Percentiles rank a stretch among this genome's conserved stretches.
phyloP scores from a whole-genome alignment of 768 basidiomycete genomes.

The Pisolithus sp. region DNA sequence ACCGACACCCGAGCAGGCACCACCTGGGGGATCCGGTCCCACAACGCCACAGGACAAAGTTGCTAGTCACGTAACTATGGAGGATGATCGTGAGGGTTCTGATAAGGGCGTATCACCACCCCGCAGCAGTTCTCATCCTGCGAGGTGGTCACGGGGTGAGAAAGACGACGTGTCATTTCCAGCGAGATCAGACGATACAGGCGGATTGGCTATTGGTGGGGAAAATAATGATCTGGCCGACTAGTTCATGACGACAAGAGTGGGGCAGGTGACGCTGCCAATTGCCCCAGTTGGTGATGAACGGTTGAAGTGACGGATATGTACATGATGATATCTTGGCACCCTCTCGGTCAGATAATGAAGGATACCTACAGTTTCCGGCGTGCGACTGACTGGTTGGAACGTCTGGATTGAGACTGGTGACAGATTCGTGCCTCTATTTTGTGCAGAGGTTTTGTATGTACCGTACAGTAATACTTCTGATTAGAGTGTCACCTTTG shows the following conservation, averaged over 20 bases:
- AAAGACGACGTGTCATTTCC: slow-evolving; percentile 3
- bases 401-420: not conserved
- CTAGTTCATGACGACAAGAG: not conserved
- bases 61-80: slow-evolving; percentile 10
- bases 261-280: not conserved
- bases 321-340: not conserved
- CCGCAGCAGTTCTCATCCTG: slow-evolving; percentile 14
- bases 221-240: not conserved
- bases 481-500: too few relatives aligned
- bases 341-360: too few relatives aligned
- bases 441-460: too few relatives aligned
- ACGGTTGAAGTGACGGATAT: not conserved
- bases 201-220: not conserved
- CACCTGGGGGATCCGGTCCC: slow-evolving; percentile 15
- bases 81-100: slow-evolving; percentile 8
- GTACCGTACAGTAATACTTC: too few relatives aligned
- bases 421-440: not conserved
- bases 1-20: slow-evolving; percentile 21
- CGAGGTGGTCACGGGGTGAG: slow-evolving; percentile 3
- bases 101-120: slow-evolving; percentile 19
- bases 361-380: too few relatives aligned
- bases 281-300: not conserved
- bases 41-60: not conserved
- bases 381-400: too few relatives aligned
- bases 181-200: not conserved